Evolutionary conservation across 768 basidiomycete species (phyloP).

Genomic region (Tulasnella sp.): DNA sequence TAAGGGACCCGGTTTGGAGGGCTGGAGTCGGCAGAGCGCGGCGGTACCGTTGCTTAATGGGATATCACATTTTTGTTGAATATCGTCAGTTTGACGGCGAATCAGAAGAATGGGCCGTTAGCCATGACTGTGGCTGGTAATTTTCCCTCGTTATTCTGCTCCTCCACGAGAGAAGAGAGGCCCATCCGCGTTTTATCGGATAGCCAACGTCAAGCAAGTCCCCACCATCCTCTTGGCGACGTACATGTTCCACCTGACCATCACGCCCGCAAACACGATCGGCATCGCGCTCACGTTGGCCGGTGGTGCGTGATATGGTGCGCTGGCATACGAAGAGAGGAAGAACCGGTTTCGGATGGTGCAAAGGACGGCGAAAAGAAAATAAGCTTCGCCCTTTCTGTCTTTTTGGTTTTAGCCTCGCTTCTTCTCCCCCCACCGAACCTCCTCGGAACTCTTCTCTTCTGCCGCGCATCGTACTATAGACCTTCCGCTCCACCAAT

Average conservation of each 20-base stretch:
- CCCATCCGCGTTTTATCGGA: no score
- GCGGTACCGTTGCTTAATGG: constrained; percentile 76
- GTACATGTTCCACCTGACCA: constrained; percentile 76
- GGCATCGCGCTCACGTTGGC: constrained; percentile 83
- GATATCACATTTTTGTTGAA: constrained; percentile 89
- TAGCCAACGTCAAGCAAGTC: constrained; percentile 92
- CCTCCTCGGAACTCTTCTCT: no score
- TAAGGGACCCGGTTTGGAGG: constrained; percentile 47
- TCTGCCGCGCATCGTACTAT: no score
- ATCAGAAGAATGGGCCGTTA: constrained; percentile 84
- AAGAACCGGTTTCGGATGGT: neutral
- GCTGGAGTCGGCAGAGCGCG: constrained; percentile 7
- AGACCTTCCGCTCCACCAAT: no score
- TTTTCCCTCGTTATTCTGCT: no score
- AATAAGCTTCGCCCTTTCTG: no score
- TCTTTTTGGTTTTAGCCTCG: no score
- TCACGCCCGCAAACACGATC: constrained; percentile 75
- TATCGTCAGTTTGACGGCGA: constrained; percentile 94
- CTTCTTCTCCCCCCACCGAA: no score
- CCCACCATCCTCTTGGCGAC: constrained; percentile 86
- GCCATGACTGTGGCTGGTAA: constrained; percentile 93
- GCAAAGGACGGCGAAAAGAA: neutral
- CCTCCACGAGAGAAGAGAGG: no score
- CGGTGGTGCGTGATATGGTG: constrained; percentile 83
- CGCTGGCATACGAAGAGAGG: constrained; percentile 57